Evolutionary conservation across 352 stramenopile genomes (phyloP), one percentile per base, ranked within the genome.

Genomic region (Phytopythium sindhum): DNA sequence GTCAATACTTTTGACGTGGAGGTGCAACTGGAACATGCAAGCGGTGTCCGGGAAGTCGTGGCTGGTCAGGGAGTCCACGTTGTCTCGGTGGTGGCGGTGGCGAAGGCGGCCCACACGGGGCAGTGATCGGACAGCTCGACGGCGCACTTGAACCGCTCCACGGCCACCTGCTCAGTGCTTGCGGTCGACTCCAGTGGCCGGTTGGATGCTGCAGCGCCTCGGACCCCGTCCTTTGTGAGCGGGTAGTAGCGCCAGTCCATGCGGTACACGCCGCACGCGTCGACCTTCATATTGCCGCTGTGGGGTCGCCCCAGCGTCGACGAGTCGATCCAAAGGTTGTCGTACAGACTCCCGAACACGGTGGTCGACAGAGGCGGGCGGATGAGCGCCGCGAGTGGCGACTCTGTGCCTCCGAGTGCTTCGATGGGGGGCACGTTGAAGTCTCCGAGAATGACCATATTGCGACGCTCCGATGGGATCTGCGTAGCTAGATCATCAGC

Each of bases 351-450:
- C 37, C 70, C 74, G 17, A 75, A 86, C 2, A 91, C 73, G 11
- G 77, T 90, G 6, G 73, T 85, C 5, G 77, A 68, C 9, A 86
- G 53, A 1, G 77, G 77, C 11, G 80, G 72, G 26, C 74, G 77
- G 51, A 91, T 76, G 9, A 90, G 67, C 8, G 80, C 75, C 42
- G 74, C 68, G 2, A 61, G 71, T 15, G 66, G 44, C 4, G 71
- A 70, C 0, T 69, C 47, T 0, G 66, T 59, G 37, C 66, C 70
- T 7, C 61, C 60, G 2, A 72, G 53, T 15, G 82, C 61, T 14
- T 89, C 80, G 41, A 86, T 73, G 0, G 75, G 81, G 2, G 77
- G 67, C 45, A 91, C 68, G 58, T 90, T 90, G 60, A 91, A 89
- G 62, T 90, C 81, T 26, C 81, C 83, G 7, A 91, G 56, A 15